Evolutionary conservation across 129 eudicot species (phyloP), one percentile per base, ranked within the genome.

Genomic region (Centaurea solstitialis): DNA sequence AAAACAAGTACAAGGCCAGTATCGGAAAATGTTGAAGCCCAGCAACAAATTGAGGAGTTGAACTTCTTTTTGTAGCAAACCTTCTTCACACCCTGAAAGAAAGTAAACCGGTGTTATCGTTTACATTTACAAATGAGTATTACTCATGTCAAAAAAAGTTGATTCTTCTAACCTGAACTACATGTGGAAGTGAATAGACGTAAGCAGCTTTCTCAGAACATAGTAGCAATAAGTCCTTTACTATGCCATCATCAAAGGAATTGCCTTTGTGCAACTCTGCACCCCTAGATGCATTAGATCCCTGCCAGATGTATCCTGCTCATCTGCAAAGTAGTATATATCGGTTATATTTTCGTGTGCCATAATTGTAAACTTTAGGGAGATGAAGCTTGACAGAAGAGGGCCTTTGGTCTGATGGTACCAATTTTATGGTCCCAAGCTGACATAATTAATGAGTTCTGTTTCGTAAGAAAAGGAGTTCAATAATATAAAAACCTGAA

Each of bases 151-250:
- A 28, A 73, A 20, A 26, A 75, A 67, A 39, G 62, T 26, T 22
- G 47, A 83, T 30, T 37, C 30, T 22, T 41, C 37, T 71, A 77
- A 93, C 98, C 96, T 90, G 97, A 71, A 95, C 89, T 10, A 83
- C 84, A 84, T 92, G 97, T 40, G 72, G 61, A 81, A 95, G 88
- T 69, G 97, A 92, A 79, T 90, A 92, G 40, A 89, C 85, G 72
- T 95, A 95, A 40, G 72, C 89, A 73, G 99, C 96, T 86, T 91
- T 95, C 81, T 95, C 99, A n/a, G 99, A 87, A 81, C 97, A 95
- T 17, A 92, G 70, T 50, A 94, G 70, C 72, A 88, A 26, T 53
- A 79, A 86, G 68, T 92, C 93, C 81, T 92, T 92, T 28, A 84
- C 83, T 68, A 85, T 72, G 8, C 86, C 86, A 81, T 84, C 88